A percentile compares a stretch with the other conserved stretches of the same genome.
Conservation (phyloP, 352 stramenopile genomes). For the Phytophthora pseudosyringae region DNA sequence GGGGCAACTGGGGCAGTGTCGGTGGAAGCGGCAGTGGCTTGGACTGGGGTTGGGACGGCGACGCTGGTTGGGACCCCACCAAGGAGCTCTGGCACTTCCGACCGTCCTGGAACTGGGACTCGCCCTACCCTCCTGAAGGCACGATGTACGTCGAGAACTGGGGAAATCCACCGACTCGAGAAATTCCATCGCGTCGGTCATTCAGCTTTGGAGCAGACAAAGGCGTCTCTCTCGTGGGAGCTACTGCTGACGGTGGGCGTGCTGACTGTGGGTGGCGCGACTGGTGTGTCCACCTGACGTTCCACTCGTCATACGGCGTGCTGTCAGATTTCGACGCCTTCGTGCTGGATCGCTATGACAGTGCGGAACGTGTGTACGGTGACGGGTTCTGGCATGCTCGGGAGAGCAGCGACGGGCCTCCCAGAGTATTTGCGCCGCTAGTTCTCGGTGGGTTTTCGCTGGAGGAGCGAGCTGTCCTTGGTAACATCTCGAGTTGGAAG, state of each 20-base stretch:
- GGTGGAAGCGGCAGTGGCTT: constrained; percentile 25
- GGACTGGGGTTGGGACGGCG: constrained; percentile 18
- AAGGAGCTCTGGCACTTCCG: constrained; percentile 26
- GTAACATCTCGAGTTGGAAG: constrained; percentile 27
- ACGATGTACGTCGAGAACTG: constrained; percentile 31
- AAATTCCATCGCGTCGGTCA: constrained; percentile 18
- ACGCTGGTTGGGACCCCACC: constrained; percentile 14
- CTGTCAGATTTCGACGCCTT: constrained; percentile 58
- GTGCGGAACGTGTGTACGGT: constrained; percentile 18
- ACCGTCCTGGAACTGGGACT: constrained; percentile 31
- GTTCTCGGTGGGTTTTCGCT: constrained; percentile 39
- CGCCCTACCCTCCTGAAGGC: constrained; percentile 27
- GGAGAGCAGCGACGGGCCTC: constrained; percentile 5
- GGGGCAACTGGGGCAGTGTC: constrained; percentile 11
- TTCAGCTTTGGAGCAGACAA: constrained; percentile 20
- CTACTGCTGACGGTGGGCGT: constrained; percentile 12
- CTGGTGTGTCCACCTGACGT: constrained; percentile 42
- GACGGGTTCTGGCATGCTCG: constrained; percentile 7
- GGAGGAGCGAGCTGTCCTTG: constrained; percentile 17
- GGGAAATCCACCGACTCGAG: constrained; percentile 20
- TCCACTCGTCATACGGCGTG: constrained; percentile 57
- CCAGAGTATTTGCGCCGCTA: constrained; percentile 30
- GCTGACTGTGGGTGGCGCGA: constrained; percentile 13
- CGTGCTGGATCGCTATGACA: constrained; percentile 48
- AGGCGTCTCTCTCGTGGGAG: constrained; percentile 16